Evolutionary conservation across 2,329 filamentous ascomycete genomes (phyloP), one percentile per base, ranked within the genome.

Genomic region (Pyrenophora tritici-repentis): DNA sequence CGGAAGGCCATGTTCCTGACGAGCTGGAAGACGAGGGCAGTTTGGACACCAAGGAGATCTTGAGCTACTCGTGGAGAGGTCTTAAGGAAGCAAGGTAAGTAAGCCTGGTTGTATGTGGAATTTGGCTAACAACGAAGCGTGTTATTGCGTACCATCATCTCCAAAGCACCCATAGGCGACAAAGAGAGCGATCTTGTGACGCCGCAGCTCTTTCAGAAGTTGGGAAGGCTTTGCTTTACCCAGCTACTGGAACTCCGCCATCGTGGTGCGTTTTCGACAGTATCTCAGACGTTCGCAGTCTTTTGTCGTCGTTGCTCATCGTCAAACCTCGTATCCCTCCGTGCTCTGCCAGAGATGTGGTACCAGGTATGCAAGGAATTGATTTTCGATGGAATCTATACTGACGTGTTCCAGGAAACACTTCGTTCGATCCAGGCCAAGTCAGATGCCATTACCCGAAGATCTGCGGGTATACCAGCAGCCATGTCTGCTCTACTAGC

Each of bases 21-120:
- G 89, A 93, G 20, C 72, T 90, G n/a, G 84, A 89, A 45, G 86
- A 88, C 29, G 76, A 84, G 13, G 82, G 87, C 4, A 88, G 86
- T 1, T 80, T 91, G 2, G 87, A 89, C 43, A 91, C 91, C 0
- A 97, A 97, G 68, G 91, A 95, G 63, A 82, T 96, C 14, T 75
- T 99, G 39, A 97, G 93, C 59, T 99, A 94, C 72, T 96, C 91
- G 56, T 99, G 96, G 82, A 85, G 94, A 62, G 90, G 91, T 5
- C 80, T 97, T n/a, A 93, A 96, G 56, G 94, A 99, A 75, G 90
- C 92, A 18, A 96, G 90, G 88, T 91, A 76, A 54, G 75, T 33
- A 12, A 13, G 26, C 4, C 7, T 14, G 1, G 2, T 10, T 20
- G 16, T 1, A 20, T 8, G 13, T 2, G 9, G 16, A n/a, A 17